Percentiles rank a stretch among this genome's conserved stretches.
These are phyloP conservation scores for Mytilinidion resinicola DNA, from an alignment of 495 filamentous ascomycete genomes.

Conservation along the genomic window DNA sequence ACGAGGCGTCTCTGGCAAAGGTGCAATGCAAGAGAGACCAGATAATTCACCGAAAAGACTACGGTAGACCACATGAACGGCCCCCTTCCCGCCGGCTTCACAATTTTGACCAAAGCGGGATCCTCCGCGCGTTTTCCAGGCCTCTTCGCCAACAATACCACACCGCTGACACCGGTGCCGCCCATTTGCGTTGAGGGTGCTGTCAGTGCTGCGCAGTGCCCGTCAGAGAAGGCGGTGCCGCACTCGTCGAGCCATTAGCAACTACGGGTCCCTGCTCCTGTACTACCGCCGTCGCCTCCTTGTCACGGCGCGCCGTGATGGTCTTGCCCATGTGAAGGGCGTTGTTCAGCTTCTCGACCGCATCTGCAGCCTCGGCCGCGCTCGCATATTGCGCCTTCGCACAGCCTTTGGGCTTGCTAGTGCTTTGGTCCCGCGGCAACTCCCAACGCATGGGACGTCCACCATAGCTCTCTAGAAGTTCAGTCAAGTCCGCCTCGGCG, in stretches of 20 bases:
- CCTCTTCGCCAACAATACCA: too few species aligned
- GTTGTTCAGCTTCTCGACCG: slow-evolving; percentile 22
- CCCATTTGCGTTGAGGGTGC: too few species aligned
- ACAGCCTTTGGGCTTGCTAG: slow-evolving; percentile 24
- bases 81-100: too few species aligned
- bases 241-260: slow-evolving; percentile 19
- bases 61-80: too few species aligned
- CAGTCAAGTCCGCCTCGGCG: slow-evolving; percentile 21
- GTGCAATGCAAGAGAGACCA: too few species aligned
- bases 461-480: slow-evolving; percentile 24
- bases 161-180: too few species aligned
- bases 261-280: slow-evolving; percentile 22
- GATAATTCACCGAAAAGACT: too few species aligned
- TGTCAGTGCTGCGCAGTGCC: too few species aligned
- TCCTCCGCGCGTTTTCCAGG: too few species aligned
- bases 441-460: slow-evolving; percentile 10
- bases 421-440: slow-evolving; percentile 22
- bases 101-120: too few species aligned
- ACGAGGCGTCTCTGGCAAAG: too few species aligned
- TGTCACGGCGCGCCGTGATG: slow-evolving; percentile 30
- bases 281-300: slow-evolving; percentile 28
- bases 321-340: slow-evolving; percentile 16
- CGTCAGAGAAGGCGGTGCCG: too few species aligned
- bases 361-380: slow-evolving; percentile 24
- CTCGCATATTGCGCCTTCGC: slow-evolving; percentile 27